These are phyloP conservation scores for Gleditsia sinensis DNA, from an alignment of 306 rosid species.

Conservation along the genomic window DNA sequence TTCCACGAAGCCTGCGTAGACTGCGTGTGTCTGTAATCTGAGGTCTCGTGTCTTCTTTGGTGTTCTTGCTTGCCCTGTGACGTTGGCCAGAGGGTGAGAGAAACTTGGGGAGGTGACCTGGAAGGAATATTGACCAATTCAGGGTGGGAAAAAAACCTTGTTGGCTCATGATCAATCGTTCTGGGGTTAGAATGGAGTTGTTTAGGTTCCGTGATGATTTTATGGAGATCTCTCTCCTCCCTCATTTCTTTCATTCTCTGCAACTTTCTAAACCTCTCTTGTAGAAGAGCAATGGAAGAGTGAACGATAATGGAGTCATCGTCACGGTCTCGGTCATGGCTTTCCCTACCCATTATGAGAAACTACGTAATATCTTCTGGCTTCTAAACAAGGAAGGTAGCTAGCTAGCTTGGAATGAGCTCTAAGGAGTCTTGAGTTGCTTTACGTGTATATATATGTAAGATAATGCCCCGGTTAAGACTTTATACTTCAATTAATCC, in stretches of 20 bases:
- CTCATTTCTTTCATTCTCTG: conserved; percentile 91
- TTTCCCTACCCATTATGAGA: conserved; percentile 65
- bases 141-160: conserved; percentile 42
- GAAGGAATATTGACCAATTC: conserved; percentile 41
- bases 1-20: conserved; percentile 37
- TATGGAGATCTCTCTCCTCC: conserved; percentile 66
- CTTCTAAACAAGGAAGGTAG: no score
- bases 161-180: conserved; percentile 21
- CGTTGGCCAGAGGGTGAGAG: conserved; percentile 73
- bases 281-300: conserved; percentile 84
- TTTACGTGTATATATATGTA: conserved; percentile 38
- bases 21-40: conserved; percentile 20
- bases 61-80: conserved; percentile 34
- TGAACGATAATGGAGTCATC: conserved; percentile 37
- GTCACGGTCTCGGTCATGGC: no score
- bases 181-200: conserved; percentile 37
- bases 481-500: conserved; percentile 26
- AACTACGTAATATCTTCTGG: no score
- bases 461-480: conserved; percentile 41
- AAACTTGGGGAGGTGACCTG: conserved; percentile 52
- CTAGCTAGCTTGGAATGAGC: no score
- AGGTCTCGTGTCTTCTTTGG: conserved; percentile 24
- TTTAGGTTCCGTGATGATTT: conserved; percentile 45
- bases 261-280: conserved; percentile 83
- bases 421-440: conserved; percentile 26